Percentiles rank a stretch among this genome's conserved stretches.
phyloP scores from a whole-genome alignment of 2,329 filamentous ascomycete species.

The Colletotrichum sojae region DNA sequence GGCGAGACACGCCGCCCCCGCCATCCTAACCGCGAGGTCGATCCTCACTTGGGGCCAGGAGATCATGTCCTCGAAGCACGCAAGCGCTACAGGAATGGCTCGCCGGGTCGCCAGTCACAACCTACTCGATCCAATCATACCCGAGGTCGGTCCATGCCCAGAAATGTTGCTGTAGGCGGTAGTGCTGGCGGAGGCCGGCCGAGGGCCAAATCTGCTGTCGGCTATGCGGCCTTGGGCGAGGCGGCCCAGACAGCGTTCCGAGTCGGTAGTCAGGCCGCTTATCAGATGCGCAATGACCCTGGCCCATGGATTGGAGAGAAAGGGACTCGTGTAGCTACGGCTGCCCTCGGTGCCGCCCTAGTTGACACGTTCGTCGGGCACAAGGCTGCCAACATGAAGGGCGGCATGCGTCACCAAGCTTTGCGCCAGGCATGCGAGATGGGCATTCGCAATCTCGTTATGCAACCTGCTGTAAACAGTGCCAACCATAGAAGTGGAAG shows the following conservation, averaged over 20 bases:
- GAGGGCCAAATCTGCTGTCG: conserved; percentile 42
- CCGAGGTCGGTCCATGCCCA: conserved; percentile 30
- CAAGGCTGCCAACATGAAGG: conserved; percentile 47
- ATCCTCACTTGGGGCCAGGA: too few species aligned
- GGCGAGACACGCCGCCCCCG: too few species aligned
- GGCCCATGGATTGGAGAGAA: conserved; percentile 64
- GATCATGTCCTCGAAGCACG: too few species aligned
- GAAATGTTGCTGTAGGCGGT: conserved; percentile 2
- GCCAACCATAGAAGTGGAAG: conserved; percentile 14
- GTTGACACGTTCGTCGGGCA: conserved; percentile 61
- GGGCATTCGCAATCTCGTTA: conserved; percentile 37
- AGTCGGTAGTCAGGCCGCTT: conserved; percentile 64
- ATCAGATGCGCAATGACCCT: conserved; percentile 60
- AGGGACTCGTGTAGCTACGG: conserved; percentile 63
- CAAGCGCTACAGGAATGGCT: too few species aligned
- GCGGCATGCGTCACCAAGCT: conserved; percentile 42
- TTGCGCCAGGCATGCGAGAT: conserved; percentile 40
- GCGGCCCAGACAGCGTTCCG: conserved; percentile 62
- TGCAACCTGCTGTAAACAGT: conserved; percentile 34
- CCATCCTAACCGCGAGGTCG: too few species aligned
- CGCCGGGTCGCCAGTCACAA: too few species aligned
- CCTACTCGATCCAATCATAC: background rate
- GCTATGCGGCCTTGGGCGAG: conserved; percentile 39
- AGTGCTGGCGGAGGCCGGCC: conserved; percentile 24
- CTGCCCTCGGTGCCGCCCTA: conserved; percentile 63